phyloP scores from a whole-genome alignment of 108 stramenopile species.

The Cylindrotheca fusiformis region DNA sequence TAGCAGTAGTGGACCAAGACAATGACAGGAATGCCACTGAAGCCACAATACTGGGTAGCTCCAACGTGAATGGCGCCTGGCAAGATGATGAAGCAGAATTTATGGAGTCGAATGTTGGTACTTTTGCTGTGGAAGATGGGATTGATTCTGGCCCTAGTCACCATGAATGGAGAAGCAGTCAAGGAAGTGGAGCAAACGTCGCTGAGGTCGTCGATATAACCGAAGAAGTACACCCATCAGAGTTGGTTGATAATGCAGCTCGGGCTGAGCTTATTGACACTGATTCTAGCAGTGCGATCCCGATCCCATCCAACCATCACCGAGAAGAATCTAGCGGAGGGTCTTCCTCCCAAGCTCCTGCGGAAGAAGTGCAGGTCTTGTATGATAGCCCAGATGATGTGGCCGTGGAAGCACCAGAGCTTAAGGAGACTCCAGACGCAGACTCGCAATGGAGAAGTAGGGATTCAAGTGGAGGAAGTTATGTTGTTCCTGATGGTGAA shows the following conservation, averaged over 20 bases:
- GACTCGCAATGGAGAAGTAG: background rate
- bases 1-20: background rate
- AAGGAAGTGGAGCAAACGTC: conserved; percentile 6
- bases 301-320: conserved; percentile 7
- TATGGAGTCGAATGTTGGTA: background rate
- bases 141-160: background rate
- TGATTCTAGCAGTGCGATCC: conserved; percentile 10
- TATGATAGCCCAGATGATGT: background rate
- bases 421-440: background rate
- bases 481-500: conserved; percentile 8
- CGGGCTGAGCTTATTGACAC: conserved; percentile 33
- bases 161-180: background rate
- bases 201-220: conserved; percentile 41
- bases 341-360: background rate
- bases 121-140: conserved; percentile 6
- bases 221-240: conserved; percentile 36
- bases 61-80: background rate
- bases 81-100: background rate
- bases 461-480: background rate
- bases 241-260: conserved; percentile 12
- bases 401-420: background rate
- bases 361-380: background rate
- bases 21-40: background rate
- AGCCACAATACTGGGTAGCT: background rate
- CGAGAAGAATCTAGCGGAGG: background rate